These are phyloP conservation scores for Penicillium brasilianum DNA, from an alignment of 2,329 filamentous ascomycete species.

Conservation along the genomic window DNA sequence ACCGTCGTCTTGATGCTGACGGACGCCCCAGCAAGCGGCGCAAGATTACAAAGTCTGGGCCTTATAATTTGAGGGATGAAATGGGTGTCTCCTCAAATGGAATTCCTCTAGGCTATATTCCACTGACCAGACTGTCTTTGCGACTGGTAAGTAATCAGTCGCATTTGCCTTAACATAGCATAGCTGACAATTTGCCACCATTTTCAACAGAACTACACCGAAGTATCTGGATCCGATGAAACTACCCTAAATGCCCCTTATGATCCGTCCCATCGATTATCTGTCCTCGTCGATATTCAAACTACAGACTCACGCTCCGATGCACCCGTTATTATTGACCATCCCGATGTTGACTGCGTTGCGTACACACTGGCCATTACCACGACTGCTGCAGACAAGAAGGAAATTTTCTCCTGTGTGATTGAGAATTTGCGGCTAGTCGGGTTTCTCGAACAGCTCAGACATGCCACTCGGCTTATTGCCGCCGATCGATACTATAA, in stretches of 20 bases:
- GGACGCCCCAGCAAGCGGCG: slow-evolving; percentile 41
- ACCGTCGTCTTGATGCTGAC: slow-evolving; percentile 17
- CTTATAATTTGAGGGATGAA: slow-evolving; percentile 25
- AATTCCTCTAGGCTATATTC: slow-evolving; percentile 39
- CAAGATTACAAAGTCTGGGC: slow-evolving; percentile 31
- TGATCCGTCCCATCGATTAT: slow-evolving; percentile 16
- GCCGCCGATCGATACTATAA: slow-evolving; percentile 35
- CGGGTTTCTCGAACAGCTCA: slow-evolving; percentile 32
- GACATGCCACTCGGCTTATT: slow-evolving; percentile 26
- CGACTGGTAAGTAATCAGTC: slow-evolving; percentile 36
- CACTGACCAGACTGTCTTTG: slow-evolving; percentile 38
- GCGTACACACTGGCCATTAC: slow-evolving; percentile 31
- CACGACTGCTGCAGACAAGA: slow-evolving; percentile 19
- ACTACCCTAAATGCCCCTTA: not conserved
- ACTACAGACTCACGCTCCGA: slow-evolving; percentile 6
- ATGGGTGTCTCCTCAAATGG: slow-evolving; percentile 24
- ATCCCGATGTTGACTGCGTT: slow-evolving; percentile 7
- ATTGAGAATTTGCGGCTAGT: slow-evolving; percentile 24
- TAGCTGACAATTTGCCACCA: slow-evolving; percentile 14
- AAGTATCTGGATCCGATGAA: not conserved
- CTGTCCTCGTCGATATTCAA: slow-evolving; percentile 29
- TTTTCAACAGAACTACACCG: slow-evolving; percentile 28
- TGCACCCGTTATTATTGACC: not conserved
- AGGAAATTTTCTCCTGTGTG: slow-evolving; percentile 27
- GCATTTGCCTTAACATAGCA: not conserved